Evolutionary conservation across 129 eudicot genomes (phyloP).

Genomic region (Flaveria sonorensis): DNA sequence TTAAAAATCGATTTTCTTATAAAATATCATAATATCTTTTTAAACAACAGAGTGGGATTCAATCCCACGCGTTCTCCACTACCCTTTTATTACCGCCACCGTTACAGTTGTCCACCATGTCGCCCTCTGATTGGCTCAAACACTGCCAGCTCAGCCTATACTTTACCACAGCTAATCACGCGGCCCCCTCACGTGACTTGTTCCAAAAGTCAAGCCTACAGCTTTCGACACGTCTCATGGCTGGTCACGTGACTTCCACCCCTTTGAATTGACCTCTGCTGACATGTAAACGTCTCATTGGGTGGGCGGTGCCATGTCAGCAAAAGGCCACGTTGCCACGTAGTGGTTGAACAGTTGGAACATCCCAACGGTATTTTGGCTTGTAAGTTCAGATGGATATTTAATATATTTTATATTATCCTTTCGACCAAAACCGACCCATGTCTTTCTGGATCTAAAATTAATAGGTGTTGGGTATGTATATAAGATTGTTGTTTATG

Average conservation of each 20-base stretch:
- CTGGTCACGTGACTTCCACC: conserved; percentile 44
- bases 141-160: conserved; percentile 41
- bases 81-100: conserved; percentile 31
- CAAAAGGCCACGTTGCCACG: conserved; percentile 22
- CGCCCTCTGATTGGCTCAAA: conserved; percentile 10
- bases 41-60: conserved; percentile 32
- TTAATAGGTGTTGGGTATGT: too few relatives aligned
- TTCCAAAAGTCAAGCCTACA: conserved; percentile 23
- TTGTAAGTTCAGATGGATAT: conserved; percentile 44
- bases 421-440: conserved; percentile 16
- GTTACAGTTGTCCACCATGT: conserved; percentile 27
- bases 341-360: conserved; percentile 31
- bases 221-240: conserved; percentile 44
- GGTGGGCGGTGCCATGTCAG: conserved; percentile 43
- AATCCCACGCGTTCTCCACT: conserved; percentile 54
- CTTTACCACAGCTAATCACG: conserved; percentile 45
- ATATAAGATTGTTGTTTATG: too few relatives aligned
- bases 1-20: neutral
- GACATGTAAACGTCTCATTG: conserved; percentile 34
- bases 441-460: neutral
- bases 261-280: neutral
- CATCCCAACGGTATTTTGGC: conserved; percentile 44
- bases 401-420: conserved; percentile 21
- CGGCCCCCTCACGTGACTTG: conserved; percentile 50
- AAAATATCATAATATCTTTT: neutral